Conservation (phyloP, 148 eudicot species). For the Chenopodium berlandieri region DNA sequence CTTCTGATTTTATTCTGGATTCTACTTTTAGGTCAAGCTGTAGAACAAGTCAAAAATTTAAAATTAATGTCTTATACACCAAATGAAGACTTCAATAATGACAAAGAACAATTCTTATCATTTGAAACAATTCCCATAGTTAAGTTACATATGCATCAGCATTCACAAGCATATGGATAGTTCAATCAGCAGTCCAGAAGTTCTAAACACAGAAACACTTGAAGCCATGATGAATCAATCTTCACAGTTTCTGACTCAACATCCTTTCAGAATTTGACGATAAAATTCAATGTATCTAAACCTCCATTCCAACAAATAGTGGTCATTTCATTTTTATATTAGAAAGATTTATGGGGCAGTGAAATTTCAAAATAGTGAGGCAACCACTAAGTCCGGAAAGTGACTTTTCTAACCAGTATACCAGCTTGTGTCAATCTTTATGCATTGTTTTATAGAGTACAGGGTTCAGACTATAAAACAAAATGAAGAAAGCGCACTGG, state of each 20-base stretch:
- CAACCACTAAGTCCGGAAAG: neutral
- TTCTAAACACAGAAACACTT: neutral
- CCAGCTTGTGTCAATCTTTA: neutral
- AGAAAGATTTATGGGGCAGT: no score
- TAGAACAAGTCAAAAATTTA: neutral
- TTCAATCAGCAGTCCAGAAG: neutral
- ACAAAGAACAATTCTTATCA: neutral
- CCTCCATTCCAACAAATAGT: neutral
- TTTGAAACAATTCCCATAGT: no score
- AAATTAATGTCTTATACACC: neutral
- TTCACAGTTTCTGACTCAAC: neutral
- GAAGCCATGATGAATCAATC: neutral
- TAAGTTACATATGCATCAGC: neutral
- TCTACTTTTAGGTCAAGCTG: slow-evolving; percentile 53
- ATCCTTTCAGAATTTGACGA: neutral
- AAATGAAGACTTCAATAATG: neutral
- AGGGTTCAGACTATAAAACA: neutral
- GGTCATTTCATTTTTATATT: neutral
- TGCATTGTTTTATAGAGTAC: neutral
- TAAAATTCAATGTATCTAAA: neutral
- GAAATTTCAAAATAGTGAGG: neutral
- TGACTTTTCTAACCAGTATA: neutral
- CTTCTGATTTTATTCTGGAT: slow-evolving; percentile 24
- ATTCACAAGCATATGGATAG: neutral
- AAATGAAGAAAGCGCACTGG: neutral